Evolutionary conservation across 2,329 filamentous ascomycete genomes (phyloP), one percentile per base, ranked within the genome.

Genomic region (Fusarium pininemorale): DNA sequence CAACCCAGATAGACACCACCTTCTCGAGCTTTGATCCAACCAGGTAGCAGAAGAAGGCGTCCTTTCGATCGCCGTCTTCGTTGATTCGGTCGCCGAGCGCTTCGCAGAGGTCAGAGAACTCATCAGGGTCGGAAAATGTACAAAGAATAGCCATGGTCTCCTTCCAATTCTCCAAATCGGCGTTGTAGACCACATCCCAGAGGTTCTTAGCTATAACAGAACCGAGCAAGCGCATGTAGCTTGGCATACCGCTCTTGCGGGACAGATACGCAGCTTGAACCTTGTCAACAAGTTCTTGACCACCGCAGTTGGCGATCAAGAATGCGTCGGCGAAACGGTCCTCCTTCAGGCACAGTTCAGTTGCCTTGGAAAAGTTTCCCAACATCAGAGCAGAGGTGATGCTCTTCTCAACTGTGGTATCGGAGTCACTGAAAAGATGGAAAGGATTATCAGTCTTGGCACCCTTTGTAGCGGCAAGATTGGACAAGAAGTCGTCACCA

Each of bases 161-260:
- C 84, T 97, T 98, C 97, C 96, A 99, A 83, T 96, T 93, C 59
- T 89, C 89, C 51, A 99, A 85, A 79, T 98, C 94, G 13, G 96
- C 96, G 79, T 99, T 99, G 84, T 98, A 94, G 13, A 98, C 96
- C 51, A 98, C 90, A 84, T 99, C 96, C 96, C 96, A 98, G 4
- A 99, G 88, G 79, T 99, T 98, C 87, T 98, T 98, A 71, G 93
- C 92, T 65, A 98, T 95, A 58, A 99, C 94, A 11, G 96, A 98
- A 58, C 94, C 92, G 62, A 99, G 88, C 14, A 99, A 88, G 48
- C 97, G 92, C 64, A 98, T 87, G 80, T 99, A 99, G 83, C 96
- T 98, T 4, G 97, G 96, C 35, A 92, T 92, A 66, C 92, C 92
- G 13, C 90, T 88, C 82, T 95, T 94, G 79, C 93, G 92, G 65